Conservation (phyloP, 768 basidiomycete genomes). For the Podaxis sp. region DNA sequence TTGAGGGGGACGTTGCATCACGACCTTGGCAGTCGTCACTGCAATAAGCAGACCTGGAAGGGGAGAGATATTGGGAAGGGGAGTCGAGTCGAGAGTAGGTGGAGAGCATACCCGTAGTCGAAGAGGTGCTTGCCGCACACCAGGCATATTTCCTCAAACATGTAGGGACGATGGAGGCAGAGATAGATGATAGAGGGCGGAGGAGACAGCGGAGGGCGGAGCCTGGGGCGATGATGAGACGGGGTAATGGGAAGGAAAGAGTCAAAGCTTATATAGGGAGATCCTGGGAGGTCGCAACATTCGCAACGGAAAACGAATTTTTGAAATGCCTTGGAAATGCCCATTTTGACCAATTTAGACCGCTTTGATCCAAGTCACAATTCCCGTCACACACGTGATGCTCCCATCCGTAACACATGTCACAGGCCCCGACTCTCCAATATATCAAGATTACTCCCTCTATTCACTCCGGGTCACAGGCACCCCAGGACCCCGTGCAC, state of each 20-base stretch:
- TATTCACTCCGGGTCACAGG: constrained; percentile 13
- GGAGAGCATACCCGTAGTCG: constrained; percentile 55
- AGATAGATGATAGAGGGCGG: constrained; percentile 13
- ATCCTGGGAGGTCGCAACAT: constrained; percentile 37
- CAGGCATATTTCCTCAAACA: constrained; percentile 82
- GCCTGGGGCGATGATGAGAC: constrained; percentile 13
- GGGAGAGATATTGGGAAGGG: constrained; percentile 12
- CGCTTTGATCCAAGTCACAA: not conserved
- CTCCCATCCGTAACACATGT: not conserved
- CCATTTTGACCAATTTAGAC: constrained; percentile 11
- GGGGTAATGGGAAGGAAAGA: constrained; percentile 19
- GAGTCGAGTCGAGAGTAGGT: constrained; percentile 15
- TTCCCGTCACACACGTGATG: constrained; percentile 1
- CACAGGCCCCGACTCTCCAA: not conserved
- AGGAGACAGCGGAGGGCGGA: constrained; percentile 4
- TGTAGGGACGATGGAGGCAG: constrained; percentile 24
- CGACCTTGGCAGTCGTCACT: constrained; percentile 62
- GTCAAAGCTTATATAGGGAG: constrained; percentile 34
- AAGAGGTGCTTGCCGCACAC: constrained; percentile 64
- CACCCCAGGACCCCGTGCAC: constrained; percentile 5
- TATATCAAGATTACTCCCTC: constrained; percentile 9
- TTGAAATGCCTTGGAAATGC: constrained; percentile 27
- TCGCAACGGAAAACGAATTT: constrained; percentile 29
- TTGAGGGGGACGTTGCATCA: constrained; percentile 65
- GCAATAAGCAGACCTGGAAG: constrained; percentile 62